Evolutionary conservation across 1,139 yeast genomes (phyloP).

Genomic region (Kluyveromyces marxianus): DNA sequence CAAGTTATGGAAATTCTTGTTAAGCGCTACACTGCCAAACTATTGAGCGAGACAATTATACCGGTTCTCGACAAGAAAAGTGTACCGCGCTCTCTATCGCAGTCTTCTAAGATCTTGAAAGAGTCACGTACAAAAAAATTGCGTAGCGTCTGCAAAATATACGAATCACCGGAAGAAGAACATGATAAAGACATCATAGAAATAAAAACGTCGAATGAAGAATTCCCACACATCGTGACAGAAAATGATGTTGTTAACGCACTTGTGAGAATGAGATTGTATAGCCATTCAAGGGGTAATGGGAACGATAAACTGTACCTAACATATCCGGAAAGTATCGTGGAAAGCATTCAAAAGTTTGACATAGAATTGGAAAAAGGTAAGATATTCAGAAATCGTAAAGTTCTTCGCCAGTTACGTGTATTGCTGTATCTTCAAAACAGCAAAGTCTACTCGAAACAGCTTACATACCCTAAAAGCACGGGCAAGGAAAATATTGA

Average conservation of each 20-base stretch:
- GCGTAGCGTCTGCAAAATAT: neutral
- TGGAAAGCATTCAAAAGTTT: conserved; percentile 21
- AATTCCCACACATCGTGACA: conserved; percentile 19
- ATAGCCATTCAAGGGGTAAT: conserved; percentile 1
- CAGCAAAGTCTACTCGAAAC: conserved; percentile 4
- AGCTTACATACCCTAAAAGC: neutral
- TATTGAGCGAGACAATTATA: conserved; percentile 18
- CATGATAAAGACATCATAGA: conserved; percentile 1
- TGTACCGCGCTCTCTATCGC: conserved; percentile 8
- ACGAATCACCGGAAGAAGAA: neutral
- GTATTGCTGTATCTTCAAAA: conserved; percentile 17
- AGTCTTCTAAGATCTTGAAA: neutral
- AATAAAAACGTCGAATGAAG: conserved; percentile 4
- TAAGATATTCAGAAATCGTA: conserved; percentile 19
- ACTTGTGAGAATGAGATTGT: conserved; percentile 13
- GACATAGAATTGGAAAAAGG: conserved; percentile 17
- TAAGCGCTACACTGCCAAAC: conserved; percentile 13
- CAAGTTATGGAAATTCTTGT: conserved; percentile 11
- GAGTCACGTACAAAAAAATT: conserved; percentile 1
- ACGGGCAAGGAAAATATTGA: neutral
- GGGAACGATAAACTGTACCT: conserved; percentile 11
- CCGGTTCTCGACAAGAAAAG: conserved; percentile 16
- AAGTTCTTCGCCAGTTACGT: conserved; percentile 14
- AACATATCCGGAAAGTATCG: conserved; percentile 21
- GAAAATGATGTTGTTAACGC: conserved; percentile 17